These are phyloP conservation scores for Cercospora sp. DNA, from an alignment of 2,329 filamentous ascomycete genomes.

Conservation along the genomic window DNA sequence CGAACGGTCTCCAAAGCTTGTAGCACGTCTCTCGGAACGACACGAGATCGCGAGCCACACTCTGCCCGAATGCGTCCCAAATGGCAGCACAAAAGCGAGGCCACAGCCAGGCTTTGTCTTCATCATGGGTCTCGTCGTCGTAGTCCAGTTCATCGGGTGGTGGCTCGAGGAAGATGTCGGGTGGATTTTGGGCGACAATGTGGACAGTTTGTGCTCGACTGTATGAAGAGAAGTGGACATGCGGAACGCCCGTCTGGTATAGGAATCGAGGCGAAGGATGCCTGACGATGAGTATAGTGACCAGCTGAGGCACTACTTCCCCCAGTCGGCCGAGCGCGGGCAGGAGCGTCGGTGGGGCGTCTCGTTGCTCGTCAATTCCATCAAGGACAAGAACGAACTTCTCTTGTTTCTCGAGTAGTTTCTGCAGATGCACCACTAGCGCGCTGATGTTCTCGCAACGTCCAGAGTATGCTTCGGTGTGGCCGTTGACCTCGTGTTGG, in stretches of 20 bases:
- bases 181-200: conserved; percentile 65
- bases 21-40: conserved; percentile 69
- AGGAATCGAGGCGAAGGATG: conserved; percentile 69
- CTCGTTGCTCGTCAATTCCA: conserved; percentile 79
- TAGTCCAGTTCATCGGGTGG: conserved; percentile 46
- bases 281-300: conserved; percentile 73
- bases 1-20: conserved; percentile 82
- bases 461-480: conserved; percentile 48
- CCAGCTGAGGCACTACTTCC: conserved; percentile 75
- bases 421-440: conserved; percentile 69
- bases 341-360: conserved; percentile 74
- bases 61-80: conserved; percentile 81
- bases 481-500: conserved; percentile 22
- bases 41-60: conserved; percentile 76
- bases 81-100: conserved; percentile 77
- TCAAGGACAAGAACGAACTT: conserved; percentile 85
- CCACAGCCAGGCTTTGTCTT: conserved; percentile 71
- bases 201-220: conserved; percentile 74
- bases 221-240: conserved; percentile 83
- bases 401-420: conserved; percentile 56
- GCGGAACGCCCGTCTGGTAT: conserved; percentile 67
- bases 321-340: conserved; percentile 78
- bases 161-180: conserved; percentile 47
- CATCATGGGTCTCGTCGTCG: conserved; percentile 48
- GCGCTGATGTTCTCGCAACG: conserved; percentile 80